Evolutionary conservation across 2,329 filamentous ascomycete genomes (phyloP).

Genomic region (Rhinocladiella similis): DNA sequence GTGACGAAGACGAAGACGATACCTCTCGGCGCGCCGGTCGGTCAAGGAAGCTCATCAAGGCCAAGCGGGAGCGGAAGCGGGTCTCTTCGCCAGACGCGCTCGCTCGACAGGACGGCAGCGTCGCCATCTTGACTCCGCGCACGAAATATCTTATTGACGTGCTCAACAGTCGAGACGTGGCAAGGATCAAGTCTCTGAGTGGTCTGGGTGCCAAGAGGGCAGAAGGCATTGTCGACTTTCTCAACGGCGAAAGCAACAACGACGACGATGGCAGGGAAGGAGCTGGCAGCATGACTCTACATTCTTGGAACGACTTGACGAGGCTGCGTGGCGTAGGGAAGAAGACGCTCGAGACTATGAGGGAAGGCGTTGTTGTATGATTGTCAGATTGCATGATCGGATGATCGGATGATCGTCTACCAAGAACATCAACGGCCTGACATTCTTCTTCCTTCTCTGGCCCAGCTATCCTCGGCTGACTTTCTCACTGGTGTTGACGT

Average conservation of each 20-base stretch:
- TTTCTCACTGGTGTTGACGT: too few species aligned
- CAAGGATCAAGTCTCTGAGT: constrained; percentile 47
- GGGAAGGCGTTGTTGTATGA: constrained; percentile 42
- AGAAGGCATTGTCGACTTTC: constrained; percentile 48
- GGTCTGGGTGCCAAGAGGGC: constrained; percentile 50
- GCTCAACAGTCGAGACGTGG: constrained; percentile 47
- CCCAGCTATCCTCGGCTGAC: too few species aligned
- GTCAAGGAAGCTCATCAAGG: constrained; percentile 29
- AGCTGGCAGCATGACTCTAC: constrained; percentile 30
- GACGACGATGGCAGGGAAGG: constrained; percentile 6
- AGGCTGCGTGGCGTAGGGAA: constrained; percentile 46
- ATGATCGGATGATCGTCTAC: background rate
- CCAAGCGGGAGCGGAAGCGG: constrained; percentile 25
- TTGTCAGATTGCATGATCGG: too few species aligned
- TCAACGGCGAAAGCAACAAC: constrained; percentile 36
- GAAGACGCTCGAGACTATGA: constrained; percentile 50
- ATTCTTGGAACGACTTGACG: constrained; percentile 42
- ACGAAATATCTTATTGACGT: constrained; percentile 45
- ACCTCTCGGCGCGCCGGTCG: constrained; percentile 27
- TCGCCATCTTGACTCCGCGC: constrained; percentile 40
- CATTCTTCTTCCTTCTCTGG: too few species aligned
- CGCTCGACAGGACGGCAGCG: constrained; percentile 11
- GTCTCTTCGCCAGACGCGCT: constrained; percentile 27
- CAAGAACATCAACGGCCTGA: too few species aligned
- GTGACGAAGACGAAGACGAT: constrained; percentile 34